A percentile compares a stretch with the other conserved stretches of the same genome.
Conservation (phyloP, 306 rosid genomes). For the Dryas alaskensis region DNA sequence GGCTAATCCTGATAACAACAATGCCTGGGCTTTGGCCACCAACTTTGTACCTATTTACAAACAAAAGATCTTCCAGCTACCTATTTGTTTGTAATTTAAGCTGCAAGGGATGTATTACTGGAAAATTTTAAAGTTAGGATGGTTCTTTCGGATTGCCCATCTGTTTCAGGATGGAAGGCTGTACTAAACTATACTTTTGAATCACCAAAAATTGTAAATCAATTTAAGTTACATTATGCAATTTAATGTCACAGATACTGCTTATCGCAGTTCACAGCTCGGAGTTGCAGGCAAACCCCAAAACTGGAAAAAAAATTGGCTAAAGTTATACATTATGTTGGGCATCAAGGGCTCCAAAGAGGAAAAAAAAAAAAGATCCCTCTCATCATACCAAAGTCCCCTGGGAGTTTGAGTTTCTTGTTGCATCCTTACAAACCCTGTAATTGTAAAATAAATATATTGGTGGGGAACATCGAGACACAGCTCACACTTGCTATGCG, state of each 20-base stretch:
- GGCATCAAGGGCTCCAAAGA: not conserved
- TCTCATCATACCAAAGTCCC: not conserved
- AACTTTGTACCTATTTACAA: slow-evolving; percentile 24
- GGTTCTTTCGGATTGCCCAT: too few species aligned
- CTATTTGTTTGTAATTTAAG: not conserved
- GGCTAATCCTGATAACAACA: slow-evolving; percentile 38
- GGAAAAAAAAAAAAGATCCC: not conserved
- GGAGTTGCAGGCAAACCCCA: not conserved
- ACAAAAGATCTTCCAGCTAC: not conserved
- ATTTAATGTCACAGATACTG: not conserved
- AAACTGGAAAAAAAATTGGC: not conserved
- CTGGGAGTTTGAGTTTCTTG: not conserved
- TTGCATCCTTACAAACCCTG: not conserved
- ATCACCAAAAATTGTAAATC: not conserved
- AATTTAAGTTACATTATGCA: not conserved
- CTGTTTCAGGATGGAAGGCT: too few species aligned
- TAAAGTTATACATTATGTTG: not conserved
- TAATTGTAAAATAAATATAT: not conserved
- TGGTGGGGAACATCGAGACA: not conserved
- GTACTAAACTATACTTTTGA: not conserved
- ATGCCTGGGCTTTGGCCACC: slow-evolving; percentile 36
- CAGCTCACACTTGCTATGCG: not conserved
- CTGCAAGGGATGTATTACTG: not conserved
- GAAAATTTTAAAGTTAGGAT: not conserved
- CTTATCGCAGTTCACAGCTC: slow-evolving; percentile 4